Evolutionary conservation across 495 filamentous ascomycete species (phyloP), one percentile per base, ranked within the genome.

Genomic region (Geopyxis carbonaria): DNA sequence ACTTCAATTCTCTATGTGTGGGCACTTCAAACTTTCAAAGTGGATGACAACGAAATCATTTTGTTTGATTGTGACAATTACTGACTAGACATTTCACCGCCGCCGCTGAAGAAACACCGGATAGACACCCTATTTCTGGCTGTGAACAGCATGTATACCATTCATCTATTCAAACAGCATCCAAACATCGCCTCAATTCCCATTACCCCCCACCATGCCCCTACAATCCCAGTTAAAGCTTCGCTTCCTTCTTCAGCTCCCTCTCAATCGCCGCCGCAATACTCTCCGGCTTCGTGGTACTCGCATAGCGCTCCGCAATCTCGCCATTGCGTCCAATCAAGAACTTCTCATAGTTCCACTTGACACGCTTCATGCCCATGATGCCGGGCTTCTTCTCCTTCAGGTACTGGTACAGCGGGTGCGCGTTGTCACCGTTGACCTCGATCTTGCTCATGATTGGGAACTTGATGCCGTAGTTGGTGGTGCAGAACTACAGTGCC

Each of bases 381-480:
- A 93, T 32, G 13, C 91, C 86, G 1, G 89, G 75, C 62, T 78
- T 72, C 63, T 81, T 65, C 23, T 66, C 65, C 73, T 95, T 99
- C 61, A 99, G 59, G 75, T 80, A 95, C 55, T 78, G 70, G 58
- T 66, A 97, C 27, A 94, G 52, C 1, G 87, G 87, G 40, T 74
- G 70, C 16, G 83, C 83, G 5, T 76, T 63, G 28, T 72, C 68
- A 45, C 89, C 89, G 55, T 99, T 99, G 28, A 97, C 89, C 32
- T 94, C 80, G 25, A 77, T 66, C 70, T 99, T 95, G 56, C 75
- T 75, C 40, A 99, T 64, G 28, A 99, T 66, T 42, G 87, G 83
- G 68, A 99, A 99, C 10, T 68, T 75, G 38, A 95, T 83, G 56
- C 91, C 89, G 62, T 93, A 95, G 70, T 95, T 95, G 50, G 81